A percentile compares a stretch with the other conserved stretches of the same genome.
Evolutionary conservation across 2,329 filamentous ascomycete genomes (phyloP).

Genomic region (Lasiodiplodia hormozganensis): DNA sequence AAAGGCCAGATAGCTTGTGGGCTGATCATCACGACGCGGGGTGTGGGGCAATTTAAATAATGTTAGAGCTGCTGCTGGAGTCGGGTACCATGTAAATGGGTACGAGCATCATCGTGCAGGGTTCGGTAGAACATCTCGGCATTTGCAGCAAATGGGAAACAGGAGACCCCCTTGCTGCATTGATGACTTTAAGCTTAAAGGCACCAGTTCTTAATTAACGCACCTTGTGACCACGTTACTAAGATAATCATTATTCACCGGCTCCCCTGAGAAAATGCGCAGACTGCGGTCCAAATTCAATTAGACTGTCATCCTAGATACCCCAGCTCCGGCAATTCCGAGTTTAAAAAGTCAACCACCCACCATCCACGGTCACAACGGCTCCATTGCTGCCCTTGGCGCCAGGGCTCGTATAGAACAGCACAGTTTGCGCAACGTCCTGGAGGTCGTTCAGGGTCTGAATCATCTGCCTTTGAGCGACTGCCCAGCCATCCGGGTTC

Average conservation of each 20-base stretch:
- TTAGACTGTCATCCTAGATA: no score
- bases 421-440: slow-evolving; percentile 43
- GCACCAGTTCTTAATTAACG: not conserved
- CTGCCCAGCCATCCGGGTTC: slow-evolving; percentile 38
- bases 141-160: not conserved
- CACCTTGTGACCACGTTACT: not conserved
- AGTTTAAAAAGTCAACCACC: slow-evolving; percentile 21
- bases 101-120: not conserved
- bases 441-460: slow-evolving; percentile 35
- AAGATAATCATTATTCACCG: not conserved
- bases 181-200: not conserved
- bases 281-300: no score
- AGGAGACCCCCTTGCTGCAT: not conserved
- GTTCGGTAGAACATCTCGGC: not conserved
- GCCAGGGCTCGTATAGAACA: slow-evolving; percentile 42
- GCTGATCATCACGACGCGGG: not conserved
- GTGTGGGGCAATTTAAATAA: not conserved
- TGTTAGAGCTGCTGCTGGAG: not conserved
- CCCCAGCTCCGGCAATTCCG: not conserved
- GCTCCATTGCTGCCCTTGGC: slow-evolving; percentile 43
- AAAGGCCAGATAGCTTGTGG: not conserved
- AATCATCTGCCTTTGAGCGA: slow-evolving; percentile 35
- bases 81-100: not conserved
- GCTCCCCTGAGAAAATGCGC: no score
- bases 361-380: slow-evolving; percentile 26